Base-by-base conservation (phyloP, 768 basidiomycete genomes). In the Psilocybe tampanensis region DNA sequence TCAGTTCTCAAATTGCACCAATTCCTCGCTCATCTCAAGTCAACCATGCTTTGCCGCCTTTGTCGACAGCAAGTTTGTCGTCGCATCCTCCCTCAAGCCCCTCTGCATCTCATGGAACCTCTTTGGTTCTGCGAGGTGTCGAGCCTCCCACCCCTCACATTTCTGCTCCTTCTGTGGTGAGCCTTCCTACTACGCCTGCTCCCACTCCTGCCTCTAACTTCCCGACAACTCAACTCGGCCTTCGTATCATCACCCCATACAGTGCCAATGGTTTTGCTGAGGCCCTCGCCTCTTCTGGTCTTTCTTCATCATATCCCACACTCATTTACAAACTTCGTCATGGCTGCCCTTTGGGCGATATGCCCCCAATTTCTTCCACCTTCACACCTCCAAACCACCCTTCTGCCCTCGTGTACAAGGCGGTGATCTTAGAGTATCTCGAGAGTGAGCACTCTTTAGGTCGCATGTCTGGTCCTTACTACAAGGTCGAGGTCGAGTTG, bases 321-420 rank as follows among this genome's bases (percentile, higher is more conserved):
- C 65, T 77, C 2, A 49, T 65, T 1, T 3, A 55, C 1, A 74
- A 72, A 13, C 66, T 77, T 7, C 59, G 56, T 1, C 3, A 62
- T 15, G 72, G 74, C 4, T 77, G 76, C 44, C 72, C 70, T 0
- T 47, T 77, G 4, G 72, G 74, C 9, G 22, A 64, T 0, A 70
- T 77, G 61, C 71, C 73, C 26, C n/a, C 29, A 2, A 41, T 64
- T 33, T 12, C 22, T 12, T 19, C 29, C 8, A 54, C 63, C 1
- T 58, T 65, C 29, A 65, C 66, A 9, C 62, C 66, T 18, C 48
- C 50, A 1, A 67, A 70, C 34, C 61, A 66, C 48, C 47, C 62
- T 4, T 67, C 63, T 0, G 22, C 56, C 42, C 1, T 17, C 0
- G 22, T 26, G 0, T 45, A 66, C 53, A 17, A 12, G 11, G 22